Evolutionary conservation across 2,329 filamentous ascomycete genomes (phyloP).

Genomic region (Trichoderma asperellum): DNA sequence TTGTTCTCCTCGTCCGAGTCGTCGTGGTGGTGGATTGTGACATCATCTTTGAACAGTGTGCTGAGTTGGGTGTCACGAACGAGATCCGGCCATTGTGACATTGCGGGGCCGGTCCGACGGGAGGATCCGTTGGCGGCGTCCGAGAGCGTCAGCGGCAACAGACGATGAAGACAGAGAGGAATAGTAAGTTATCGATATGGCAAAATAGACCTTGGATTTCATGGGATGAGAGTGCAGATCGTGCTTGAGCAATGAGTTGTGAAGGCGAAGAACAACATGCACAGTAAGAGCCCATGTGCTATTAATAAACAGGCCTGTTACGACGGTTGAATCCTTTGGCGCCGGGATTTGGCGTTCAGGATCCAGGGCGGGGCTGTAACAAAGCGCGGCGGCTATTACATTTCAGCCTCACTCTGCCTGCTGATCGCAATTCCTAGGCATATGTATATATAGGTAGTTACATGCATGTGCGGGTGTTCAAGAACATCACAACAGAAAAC

Average conservation of each 20-base stretch:
- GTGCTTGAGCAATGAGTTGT: background rate
- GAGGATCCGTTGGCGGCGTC: background rate
- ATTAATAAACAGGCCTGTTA: background rate
- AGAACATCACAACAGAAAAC: background rate
- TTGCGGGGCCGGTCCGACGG: background rate
- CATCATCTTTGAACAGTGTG: conserved; percentile 21
- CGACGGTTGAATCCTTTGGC: conserved; percentile 2
- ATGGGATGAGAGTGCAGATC: background rate
- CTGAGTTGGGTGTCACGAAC: conserved; percentile 28
- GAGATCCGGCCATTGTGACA: conserved; percentile 11
- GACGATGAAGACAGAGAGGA: background rate
- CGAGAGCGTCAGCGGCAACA: background rate
- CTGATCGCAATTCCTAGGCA: background rate
- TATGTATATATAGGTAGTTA: background rate
- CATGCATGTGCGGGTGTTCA: background rate
- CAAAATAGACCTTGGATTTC: background rate
- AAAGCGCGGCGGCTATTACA: background rate
- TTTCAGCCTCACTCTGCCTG: conserved; percentile 1
- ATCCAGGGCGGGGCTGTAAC: background rate
- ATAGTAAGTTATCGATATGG: background rate
- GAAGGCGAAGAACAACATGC: background rate
- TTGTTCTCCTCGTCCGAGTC: conserved; percentile 27
- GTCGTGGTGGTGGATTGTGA: conserved; percentile 28
- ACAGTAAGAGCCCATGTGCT: background rate
- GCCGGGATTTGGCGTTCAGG: background rate